Evolutionary conservation across 1,284 basidiomycete genomes (phyloP).

Genomic region (Lentinula novae-zelandiae): DNA sequence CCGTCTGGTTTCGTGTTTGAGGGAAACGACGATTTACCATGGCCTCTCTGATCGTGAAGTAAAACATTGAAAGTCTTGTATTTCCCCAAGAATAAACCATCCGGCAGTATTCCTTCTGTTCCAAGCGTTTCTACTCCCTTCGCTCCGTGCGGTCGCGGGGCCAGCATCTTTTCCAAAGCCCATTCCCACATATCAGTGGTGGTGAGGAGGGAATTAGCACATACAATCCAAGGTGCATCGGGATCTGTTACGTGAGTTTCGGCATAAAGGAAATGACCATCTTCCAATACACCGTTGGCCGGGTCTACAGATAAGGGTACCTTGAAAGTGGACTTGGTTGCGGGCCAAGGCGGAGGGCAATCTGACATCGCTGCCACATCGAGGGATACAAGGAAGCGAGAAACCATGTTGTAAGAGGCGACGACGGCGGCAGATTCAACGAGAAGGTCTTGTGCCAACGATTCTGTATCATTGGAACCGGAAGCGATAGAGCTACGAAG

Average conservation of each 20-base stretch:
- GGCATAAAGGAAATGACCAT: conserved; percentile 31
- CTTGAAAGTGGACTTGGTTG: conserved; percentile 16
- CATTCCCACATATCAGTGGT: conserved; percentile 41
- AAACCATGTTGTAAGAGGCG: conserved; percentile 55
- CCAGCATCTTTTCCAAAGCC: conserved; percentile 35
- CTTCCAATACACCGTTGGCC: conserved; percentile 10
- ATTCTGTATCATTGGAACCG: conserved; percentile 16
- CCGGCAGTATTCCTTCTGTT: conserved; percentile 9
- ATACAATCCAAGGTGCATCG: conserved; percentile 41
- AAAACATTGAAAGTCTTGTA: conserved; percentile 37
- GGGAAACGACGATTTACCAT: conserved; percentile 26
- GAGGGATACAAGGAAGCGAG: conserved; percentile 47
- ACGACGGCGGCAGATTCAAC: conserved; percentile 47
- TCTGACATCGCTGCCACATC: conserved; percentile 48
- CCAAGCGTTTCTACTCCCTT: conserved; percentile 6
- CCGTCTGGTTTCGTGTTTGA: not conserved
- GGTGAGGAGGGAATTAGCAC: conserved; percentile 45
- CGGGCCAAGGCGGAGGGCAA: conserved; percentile 41
- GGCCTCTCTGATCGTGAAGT: conserved; percentile 44
- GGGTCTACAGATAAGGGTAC: conserved; percentile 21
- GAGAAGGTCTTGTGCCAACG: conserved; percentile 36
- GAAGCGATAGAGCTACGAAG: conserved; percentile 15
- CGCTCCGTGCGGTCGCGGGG: conserved; percentile 14
- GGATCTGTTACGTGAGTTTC: conserved; percentile 34
- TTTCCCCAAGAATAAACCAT: conserved; percentile 10